Evolutionary conservation across 73 alveolate species (phyloP), one percentile per base, ranked within the genome.

Genomic region (Halteria grandinella): DNA sequence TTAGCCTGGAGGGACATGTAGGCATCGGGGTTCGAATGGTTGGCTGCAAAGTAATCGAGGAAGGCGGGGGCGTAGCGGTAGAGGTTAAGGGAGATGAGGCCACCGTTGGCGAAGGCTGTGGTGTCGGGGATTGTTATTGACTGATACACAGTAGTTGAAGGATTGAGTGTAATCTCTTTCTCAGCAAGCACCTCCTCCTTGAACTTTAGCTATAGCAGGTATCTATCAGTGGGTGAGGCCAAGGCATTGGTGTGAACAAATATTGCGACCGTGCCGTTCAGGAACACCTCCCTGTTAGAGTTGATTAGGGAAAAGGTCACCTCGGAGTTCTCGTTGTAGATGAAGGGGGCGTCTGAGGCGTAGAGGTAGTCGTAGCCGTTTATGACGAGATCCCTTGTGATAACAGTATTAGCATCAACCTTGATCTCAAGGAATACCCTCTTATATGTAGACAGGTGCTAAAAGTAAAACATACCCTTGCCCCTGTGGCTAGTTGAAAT

Each of bases 61-160:
- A 53, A 53, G 11, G 23, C 40, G 4, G 4, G 29, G 5, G 55
- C 31, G 14, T 33, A 14, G 11, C 32, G 29, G 7, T 32, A n/a
- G 5, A 57, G 31, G 8, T 5, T 3, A 32, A 32, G 55, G 7
- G 18, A 4, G 12, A 57, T 33, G 8, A 57, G 20, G 2, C 75
- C 75, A 32, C 75, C 75, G 20, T 57, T 57, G 7, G 36, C 55
- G 7, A 32, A 34, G 32, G 50, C 34, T n/a, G 75, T 33, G 36
- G 4, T 6, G 7, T 33, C 18, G 15, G 4, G 50, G 29, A 7
- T 32, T 34, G 36, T 33, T 34, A 8, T 50, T 27, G 18, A 8
- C 5, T 3, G 25, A 21, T 8, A 6, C 6, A 8, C 5, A 33
- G 29, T 8, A 6, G 27, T 23, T 28, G n/a, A n/a, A 3, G 75